These are phyloP conservation scores for Cymodocea nodosa DNA, from an alignment of 116 monocot species.

Conservation along the genomic window DNA sequence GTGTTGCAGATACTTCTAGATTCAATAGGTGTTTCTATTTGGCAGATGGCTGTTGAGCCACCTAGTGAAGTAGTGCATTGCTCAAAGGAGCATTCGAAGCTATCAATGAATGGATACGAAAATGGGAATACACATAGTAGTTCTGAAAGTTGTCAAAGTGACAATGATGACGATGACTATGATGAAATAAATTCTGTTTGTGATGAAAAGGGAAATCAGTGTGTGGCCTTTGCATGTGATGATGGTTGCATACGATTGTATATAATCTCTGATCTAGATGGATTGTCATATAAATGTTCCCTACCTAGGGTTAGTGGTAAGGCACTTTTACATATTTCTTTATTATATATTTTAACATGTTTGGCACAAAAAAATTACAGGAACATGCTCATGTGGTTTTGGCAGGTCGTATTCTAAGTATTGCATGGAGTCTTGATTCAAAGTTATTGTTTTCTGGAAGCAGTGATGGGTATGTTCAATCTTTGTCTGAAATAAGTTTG, in stretches of 20 bases:
- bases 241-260: slow-evolving; percentile 96
- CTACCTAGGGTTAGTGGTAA: slow-evolving; percentile 89
- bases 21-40: slow-evolving; percentile 76
- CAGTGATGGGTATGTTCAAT: slow-evolving; percentile 69
- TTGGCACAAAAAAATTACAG: not conserved
- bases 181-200: slow-evolving; percentile 13
- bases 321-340: slow-evolving; percentile 2
- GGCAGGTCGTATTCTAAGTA: slow-evolving; percentile 71
- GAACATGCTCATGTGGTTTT: slow-evolving; percentile 3
- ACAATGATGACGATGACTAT: slow-evolving; percentile 32
- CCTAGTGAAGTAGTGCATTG: slow-evolving; percentile 11
- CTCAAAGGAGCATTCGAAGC: slow-evolving; percentile 4
- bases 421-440: slow-evolving; percentile 82
- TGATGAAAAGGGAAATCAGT: slow-evolving; percentile 24
- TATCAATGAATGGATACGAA: slow-evolving; percentile 26
- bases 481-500: not conserved
- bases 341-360: not conserved
- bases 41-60: slow-evolving; percentile 95
- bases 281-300: slow-evolving; percentile 53
- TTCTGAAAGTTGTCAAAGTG: slow-evolving; percentile 39
- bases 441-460: slow-evolving; percentile 80
- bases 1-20: slow-evolving; percentile 53
- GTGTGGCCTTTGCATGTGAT: slow-evolving; percentile 87
- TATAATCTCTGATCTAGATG: slow-evolving; percentile 34
- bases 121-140: slow-evolving; percentile 26